A percentile compares a stretch with the other conserved stretches of the same genome.
These are phyloP conservation scores for Fraxinus cuspidata DNA, from an alignment of 257 asterid genomes.

Conservation along the genomic window DNA sequence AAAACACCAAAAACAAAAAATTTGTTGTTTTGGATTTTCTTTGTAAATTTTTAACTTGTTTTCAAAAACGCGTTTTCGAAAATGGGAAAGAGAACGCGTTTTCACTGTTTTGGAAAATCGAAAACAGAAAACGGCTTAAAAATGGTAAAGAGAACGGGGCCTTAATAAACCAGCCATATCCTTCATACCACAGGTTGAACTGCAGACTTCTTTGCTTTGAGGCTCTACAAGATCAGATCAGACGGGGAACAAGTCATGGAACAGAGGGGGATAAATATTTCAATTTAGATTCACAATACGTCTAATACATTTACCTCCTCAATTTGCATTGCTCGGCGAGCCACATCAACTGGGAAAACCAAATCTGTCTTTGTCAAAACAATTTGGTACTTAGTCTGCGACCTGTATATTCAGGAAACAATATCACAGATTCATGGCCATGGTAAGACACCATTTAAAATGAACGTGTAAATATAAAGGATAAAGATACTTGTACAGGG, in stretches of 20 bases:
- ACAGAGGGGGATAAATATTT: constrained; percentile 4
- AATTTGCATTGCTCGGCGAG: constrained; percentile 95
- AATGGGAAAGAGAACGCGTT: no score
- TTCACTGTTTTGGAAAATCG: no score
- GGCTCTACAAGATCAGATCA: constrained; percentile 59
- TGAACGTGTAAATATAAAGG: not conserved
- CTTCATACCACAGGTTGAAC: constrained; percentile 83
- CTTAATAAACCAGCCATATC: constrained; percentile 20
- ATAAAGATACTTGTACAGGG: no score
- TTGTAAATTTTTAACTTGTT: no score
- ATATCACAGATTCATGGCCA: not conserved
- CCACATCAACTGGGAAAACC: constrained; percentile 90
- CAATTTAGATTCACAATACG: not conserved
- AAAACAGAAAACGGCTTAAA: no score
- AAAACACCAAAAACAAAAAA: no score
- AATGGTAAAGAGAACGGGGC: no score
- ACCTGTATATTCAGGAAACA: constrained; percentile 47
- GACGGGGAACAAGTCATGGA: not conserved
- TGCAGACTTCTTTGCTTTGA: constrained; percentile 74
- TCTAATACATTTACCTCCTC: constrained; percentile 67
- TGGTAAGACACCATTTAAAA: not conserved
- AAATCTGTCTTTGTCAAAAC: constrained; percentile 89
- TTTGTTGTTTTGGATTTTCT: no score
- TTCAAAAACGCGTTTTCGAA: no score
- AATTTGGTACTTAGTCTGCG: constrained; percentile 81